Conservation (phyloP, 768 basidiomycete species). For the Scleroderma bovista region DNA sequence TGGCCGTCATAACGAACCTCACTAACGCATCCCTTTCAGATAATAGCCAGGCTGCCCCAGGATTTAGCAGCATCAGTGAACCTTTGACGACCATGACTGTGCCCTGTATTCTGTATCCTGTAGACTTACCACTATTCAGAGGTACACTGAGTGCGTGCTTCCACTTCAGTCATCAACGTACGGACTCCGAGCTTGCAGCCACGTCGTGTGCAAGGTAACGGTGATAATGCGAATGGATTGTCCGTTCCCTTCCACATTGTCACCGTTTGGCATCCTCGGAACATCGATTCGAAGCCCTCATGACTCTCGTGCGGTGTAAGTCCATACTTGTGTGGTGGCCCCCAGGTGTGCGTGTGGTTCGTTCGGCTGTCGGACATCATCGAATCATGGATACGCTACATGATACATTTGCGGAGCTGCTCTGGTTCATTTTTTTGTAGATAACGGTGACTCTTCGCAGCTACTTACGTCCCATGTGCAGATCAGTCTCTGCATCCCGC, state of each 20-base stretch:
- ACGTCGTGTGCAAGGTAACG: constrained; percentile 16
- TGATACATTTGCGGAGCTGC: too few relatives aligned
- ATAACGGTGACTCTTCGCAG: too few relatives aligned
- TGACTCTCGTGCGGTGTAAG: constrained; percentile 39
- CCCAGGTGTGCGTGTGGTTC: constrained; percentile 40
- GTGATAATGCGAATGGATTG: constrained; percentile 33
- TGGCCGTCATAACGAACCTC: not conserved
- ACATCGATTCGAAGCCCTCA: constrained; percentile 50
- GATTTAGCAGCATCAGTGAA: constrained; percentile 21
- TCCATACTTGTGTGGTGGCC: not conserved
- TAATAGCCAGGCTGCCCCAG: constrained; percentile 14
- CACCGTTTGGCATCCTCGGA: constrained; percentile 31
- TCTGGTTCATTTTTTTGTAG: too few relatives aligned
- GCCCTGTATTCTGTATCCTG: constrained; percentile 6
- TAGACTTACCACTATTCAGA: not conserved
- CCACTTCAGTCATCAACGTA: not conserved
- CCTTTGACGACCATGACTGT: constrained; percentile 7
- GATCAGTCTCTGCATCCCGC: too few relatives aligned
- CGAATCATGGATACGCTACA: too few relatives aligned
- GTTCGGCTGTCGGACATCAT: constrained; percentile 62
- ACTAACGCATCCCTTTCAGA: constrained; percentile 13
- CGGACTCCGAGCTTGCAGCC: constrained; percentile 16
- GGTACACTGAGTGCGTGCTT: constrained; percentile 5
- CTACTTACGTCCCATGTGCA: too few relatives aligned
- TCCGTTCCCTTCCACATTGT: constrained; percentile 31